Evolutionary conservation across 164 flowering plant genomes (phyloP).

Genomic region (Magnolia changhungtana): DNA sequence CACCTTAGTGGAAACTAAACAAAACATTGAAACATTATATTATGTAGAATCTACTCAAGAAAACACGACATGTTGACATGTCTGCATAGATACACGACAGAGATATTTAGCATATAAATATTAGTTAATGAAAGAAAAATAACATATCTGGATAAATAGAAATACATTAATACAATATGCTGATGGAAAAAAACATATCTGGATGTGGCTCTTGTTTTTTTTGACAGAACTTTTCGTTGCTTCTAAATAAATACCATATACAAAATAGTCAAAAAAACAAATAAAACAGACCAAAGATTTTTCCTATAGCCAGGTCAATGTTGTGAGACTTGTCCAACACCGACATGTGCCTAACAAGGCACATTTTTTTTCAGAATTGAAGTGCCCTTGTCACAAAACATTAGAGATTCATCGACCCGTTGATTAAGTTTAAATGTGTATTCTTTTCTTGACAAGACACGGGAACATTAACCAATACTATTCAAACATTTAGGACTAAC

Average conservation of each 20-base stretch:
- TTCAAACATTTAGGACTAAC: slow-evolving; percentile 24
- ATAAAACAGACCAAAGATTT: too few relatives aligned
- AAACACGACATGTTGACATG: background rate
- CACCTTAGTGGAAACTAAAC: background rate
- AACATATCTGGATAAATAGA: background rate
- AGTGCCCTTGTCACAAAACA: too few relatives aligned
- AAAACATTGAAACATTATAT: too few relatives aligned
- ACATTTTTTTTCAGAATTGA: too few relatives aligned
- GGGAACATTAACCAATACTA: background rate
- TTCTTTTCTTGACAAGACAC: background rate
- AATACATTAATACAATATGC: background rate
- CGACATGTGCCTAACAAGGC: too few relatives aligned
- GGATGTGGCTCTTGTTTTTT: too few relatives aligned
- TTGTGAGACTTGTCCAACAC: too few relatives aligned
- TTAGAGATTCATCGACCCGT: too few relatives aligned
- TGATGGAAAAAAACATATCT: background rate
- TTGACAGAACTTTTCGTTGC: too few relatives aligned
- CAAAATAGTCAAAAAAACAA: too few relatives aligned
- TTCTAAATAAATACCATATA: background rate
- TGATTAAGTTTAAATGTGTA: too few relatives aligned
- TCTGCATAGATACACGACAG: background rate
- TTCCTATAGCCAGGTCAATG: too few relatives aligned
- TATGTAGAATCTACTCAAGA: background rate
- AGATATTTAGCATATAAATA: background rate
- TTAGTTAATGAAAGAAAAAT: background rate